Conservation (phyloP, 1,139 yeast genomes). For the Suhomyces maxii region DNA sequence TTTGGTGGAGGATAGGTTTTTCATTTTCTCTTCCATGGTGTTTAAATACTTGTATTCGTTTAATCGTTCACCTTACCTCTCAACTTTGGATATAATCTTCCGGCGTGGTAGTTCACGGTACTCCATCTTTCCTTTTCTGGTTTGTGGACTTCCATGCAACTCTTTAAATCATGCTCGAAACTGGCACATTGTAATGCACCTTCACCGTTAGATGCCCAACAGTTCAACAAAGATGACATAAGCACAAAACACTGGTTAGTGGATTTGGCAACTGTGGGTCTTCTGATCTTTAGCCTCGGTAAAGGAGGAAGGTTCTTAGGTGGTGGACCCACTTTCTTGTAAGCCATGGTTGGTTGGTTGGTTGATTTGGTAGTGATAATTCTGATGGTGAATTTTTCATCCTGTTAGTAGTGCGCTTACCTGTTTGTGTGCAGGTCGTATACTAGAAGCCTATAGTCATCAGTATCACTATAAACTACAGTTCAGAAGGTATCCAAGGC, state of each 20-base stretch:
- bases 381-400: conserved; percentile 5
- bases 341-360: conserved; percentile 22
- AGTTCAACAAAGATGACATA: conserved; percentile 83
- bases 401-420: conserved; percentile 1
- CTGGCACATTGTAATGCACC: conserved; percentile 66
- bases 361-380: neutral
- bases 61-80: conserved; percentile 74
- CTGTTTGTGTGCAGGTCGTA: neutral
- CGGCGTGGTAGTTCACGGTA: conserved; percentile 79
- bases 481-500: too few species aligned
- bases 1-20: neutral
- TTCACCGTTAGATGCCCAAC: conserved; percentile 97
- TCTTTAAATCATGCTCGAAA: conserved; percentile 54
- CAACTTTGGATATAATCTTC: conserved; percentile 76
- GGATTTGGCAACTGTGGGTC: conserved; percentile 56
- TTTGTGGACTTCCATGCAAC: conserved; percentile 49
- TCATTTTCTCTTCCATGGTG: neutral
- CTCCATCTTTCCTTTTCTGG: conserved; percentile 45
- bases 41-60: conserved; percentile 1
- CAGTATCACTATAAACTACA: too few species aligned
- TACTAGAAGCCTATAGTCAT: neutral
- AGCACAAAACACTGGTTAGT: conserved; percentile 74
- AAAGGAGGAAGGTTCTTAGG: conserved; percentile 63
- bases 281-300: conserved; percentile 72
- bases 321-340: conserved; percentile 30